Evolutionary conservation across 108 stramenopile genomes (phyloP), one percentile per base, ranked within the genome.

Genomic region (Discostella pseudostelligera): DNA sequence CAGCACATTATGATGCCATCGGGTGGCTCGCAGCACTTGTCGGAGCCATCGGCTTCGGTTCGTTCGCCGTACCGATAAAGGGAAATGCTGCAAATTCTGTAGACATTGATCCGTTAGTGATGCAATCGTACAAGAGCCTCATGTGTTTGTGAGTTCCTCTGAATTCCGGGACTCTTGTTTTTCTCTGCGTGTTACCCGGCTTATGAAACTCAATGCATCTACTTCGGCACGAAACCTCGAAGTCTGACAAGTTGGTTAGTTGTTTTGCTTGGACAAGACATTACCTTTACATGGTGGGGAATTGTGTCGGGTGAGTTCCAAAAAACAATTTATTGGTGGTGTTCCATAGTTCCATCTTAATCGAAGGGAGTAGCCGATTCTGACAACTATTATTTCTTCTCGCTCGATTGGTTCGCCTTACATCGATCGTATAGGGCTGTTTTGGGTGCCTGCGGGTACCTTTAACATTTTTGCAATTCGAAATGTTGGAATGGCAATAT

Each of bases 401-500:
- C 24, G 6, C 32, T 56, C 10, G 19, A n/a, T n/a, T 35, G 25
- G 14, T 26, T 3, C 37, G 8, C 4, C 5, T 12, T 55, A 1
- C 22, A 28, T 51, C 24, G 9, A 25, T 26, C 4, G 2, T 35
- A 16, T 37, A 56, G 83, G 80, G 49, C 47, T 86, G 14, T 89
- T 85, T 50, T 86, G 88, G 88, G 85, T 87, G 11, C 88, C 88
- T 13, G 88, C 79, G 2, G 88, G 88, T 24, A 62, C 68, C 2
- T 71, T 78, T 4, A 85, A 88, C 10, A 79, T 94, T 9, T 91
- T 81, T 80, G 89, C 89, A 29, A 84, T 94, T 42, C 78, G 85
- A 36, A 83, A 81, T 65, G 87, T 86, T 4, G 92, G 92, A 0
- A 67, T 93, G 40, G 92, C 88, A 2, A 84, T 89, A 26, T 84